Conservation (phyloP, 257 asterid genomes). For the Gentiana straminea region DNA sequence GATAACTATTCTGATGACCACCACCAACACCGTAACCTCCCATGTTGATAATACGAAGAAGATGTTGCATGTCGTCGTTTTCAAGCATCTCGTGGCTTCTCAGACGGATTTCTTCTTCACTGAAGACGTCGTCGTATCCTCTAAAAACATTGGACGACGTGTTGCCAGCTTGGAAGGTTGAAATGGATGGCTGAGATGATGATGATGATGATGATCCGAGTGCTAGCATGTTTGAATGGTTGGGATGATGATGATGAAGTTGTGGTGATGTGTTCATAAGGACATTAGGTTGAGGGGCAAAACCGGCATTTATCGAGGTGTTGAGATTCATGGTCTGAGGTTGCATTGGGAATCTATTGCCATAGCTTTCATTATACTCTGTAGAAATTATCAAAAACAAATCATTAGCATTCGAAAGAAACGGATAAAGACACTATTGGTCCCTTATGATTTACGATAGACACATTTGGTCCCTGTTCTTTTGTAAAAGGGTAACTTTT, state of each 20-base stretch:
- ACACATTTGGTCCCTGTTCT: too few relatives aligned
- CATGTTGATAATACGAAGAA: slow-evolving; percentile 67
- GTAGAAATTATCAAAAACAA: slow-evolving; percentile 3
- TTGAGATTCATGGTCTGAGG: slow-evolving; percentile 49
- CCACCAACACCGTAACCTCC: slow-evolving; percentile 46
- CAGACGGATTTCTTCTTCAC: slow-evolving; percentile 76
- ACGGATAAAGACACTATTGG: too few relatives aligned
- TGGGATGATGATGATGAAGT: slow-evolving; percentile 31
- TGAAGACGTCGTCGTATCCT: slow-evolving; percentile 45
- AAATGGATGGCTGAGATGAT: slow-evolving; percentile 41
- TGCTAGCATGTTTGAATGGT: slow-evolving; percentile 41
- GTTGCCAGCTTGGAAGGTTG: slow-evolving; percentile 38
- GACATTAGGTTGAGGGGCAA: slow-evolving; percentile 40
- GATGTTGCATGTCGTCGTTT: slow-evolving; percentile 86
- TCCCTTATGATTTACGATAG: too few relatives aligned
- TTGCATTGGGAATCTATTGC: slow-evolving; percentile 37
- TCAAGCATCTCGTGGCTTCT: slow-evolving; percentile 95
- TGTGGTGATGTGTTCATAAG: slow-evolving; percentile 32
- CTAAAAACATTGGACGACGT: slow-evolving; percentile 48
- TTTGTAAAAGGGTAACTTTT: too few relatives aligned
- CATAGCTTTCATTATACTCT: slow-evolving; percentile 48
- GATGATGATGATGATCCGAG: slow-evolving; percentile 16
- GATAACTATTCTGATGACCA: slow-evolving; percentile 34
- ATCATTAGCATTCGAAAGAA: too few relatives aligned
- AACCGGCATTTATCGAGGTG: slow-evolving; percentile 31